Evolutionary conservation across 768 basidiomycete genomes (phyloP), one percentile per base, ranked within the genome.

Genomic region (Dentipellis fragilis): DNA sequence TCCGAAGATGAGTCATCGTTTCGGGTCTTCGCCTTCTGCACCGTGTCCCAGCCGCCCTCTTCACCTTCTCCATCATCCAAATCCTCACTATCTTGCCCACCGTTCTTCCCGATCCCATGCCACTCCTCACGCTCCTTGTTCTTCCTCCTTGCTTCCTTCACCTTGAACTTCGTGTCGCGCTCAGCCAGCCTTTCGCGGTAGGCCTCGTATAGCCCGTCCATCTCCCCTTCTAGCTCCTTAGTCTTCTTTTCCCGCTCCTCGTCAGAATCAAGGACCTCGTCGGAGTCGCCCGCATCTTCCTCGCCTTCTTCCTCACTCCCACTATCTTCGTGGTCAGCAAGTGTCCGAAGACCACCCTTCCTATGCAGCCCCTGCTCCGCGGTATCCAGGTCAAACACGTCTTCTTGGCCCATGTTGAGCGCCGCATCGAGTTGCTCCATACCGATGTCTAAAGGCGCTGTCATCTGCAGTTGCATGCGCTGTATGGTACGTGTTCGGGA

Each of bases 401-500:
- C 93, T 22, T 85, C 87, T 63, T 88, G 85, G 6, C 89, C 89
- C 21, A 80, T 66, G n/a, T 72, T 75, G 16, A 95, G 75, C 16
- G 87, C 76, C 2, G 81, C 72, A 60, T 95, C 93, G 52, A 79
- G 75, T 63, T 88, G 87, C 64, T 93, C 90, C 57, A 93, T 69
- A 67, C 93, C 94, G 60, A 98, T 93, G 63, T 97, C 96, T 61
- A 94, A 73, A n/a, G 96, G 96, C 17, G 93, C 92, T 11, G 89
- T 90, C 96, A 99, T 99, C 66, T 90, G 87, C 48, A 98, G 77
- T 67, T 98, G 96, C 83, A 98, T 88, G 52, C 94, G 87, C 65
- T 92, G 90, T 40, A 98, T 85, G 1, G 92, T 89, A 60, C 87
- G 83, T 29, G 80, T 76, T 71, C 89, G 91, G 65, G 89, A 75